Percentiles rank a stretch among this genome's conserved stretches.
These are phyloP conservation scores for Phytophthora tubulina DNA, from an alignment of 352 stramenopile species.

Conservation along the genomic window DNA sequence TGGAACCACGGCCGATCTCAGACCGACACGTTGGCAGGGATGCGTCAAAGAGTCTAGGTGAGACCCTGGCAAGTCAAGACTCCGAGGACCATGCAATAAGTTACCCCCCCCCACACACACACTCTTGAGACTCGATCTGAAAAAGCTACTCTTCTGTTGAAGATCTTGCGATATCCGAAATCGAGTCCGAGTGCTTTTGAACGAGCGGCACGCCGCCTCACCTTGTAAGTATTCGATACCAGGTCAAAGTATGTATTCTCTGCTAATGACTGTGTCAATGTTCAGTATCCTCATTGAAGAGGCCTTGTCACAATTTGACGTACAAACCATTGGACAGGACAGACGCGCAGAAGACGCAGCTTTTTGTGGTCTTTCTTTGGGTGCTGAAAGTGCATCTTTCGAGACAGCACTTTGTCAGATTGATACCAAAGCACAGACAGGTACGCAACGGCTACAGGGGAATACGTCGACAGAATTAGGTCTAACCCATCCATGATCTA, in stretches of 20 bases:
- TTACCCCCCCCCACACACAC: not conserved
- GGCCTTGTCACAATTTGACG: not conserved
- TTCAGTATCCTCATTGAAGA: slow-evolving; percentile 10
- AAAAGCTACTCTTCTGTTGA: not conserved
- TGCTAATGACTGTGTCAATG: not conserved
- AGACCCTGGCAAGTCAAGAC: not conserved
- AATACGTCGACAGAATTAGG: no score
- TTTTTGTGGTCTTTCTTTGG: not conserved
- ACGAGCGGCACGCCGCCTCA: no score
- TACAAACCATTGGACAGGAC: not conserved
- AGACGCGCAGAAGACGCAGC: not conserved
- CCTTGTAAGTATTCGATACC: no score
- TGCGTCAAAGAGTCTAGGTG: not conserved
- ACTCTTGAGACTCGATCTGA: not conserved
- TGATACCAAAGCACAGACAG: not conserved
- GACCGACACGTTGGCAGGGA: not conserved
- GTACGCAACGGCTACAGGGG: not conserved
- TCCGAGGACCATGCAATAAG: not conserved
- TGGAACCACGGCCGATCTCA: not conserved
- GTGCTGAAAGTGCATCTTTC: slow-evolving; percentile 3
- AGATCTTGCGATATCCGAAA: not conserved
- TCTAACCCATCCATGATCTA: not conserved
- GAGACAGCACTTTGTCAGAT: not conserved
- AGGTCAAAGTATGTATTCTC: no score
- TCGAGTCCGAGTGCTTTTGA: not conserved